Evolutionary conservation across 805 yeast species (phyloP).

Genomic region (Allodekkera sacchari): DNA sequence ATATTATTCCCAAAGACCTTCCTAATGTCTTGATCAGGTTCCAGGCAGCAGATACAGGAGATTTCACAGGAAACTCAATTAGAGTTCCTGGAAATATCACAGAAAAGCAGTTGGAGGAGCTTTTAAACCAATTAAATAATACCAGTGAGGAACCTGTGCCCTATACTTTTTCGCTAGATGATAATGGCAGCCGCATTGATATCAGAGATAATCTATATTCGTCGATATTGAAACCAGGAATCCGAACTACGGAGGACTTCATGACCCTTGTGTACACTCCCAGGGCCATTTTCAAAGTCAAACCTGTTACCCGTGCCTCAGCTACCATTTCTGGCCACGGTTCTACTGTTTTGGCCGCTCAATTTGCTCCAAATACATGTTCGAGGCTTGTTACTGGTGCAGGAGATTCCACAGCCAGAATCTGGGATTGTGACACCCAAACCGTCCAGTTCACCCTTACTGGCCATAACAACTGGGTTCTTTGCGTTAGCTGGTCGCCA

Average conservation of each 20-base stretch:
- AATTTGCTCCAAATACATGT: slow-evolving; percentile 86
- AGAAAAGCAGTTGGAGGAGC: slow-evolving; percentile 79
- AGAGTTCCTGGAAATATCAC: slow-evolving; percentile 88
- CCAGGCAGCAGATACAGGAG: slow-evolving; percentile 92
- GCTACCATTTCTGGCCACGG: slow-evolving; percentile 96
- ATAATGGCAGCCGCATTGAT: slow-evolving; percentile 51
- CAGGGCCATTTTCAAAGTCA: slow-evolving; percentile 88
- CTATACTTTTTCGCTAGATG: slow-evolving; percentile 67
- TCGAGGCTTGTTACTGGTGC: slow-evolving; percentile 89
- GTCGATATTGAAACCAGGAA: slow-evolving; percentile 78
- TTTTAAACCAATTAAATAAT: slow-evolving; percentile 71
- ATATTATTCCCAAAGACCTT: slow-evolving; percentile 63
- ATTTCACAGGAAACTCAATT: slow-evolving; percentile 69
- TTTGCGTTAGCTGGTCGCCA: slow-evolving; percentile 88
- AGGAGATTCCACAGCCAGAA: slow-evolving; percentile 91
- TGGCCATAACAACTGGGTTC: slow-evolving; percentile 92
- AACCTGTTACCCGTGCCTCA: slow-evolving; percentile 81
- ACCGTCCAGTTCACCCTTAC: slow-evolving; percentile 74
- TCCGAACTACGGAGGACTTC: slow-evolving; percentile 86
- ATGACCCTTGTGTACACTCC: slow-evolving; percentile 89
- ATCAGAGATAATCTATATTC: slow-evolving; percentile 69
- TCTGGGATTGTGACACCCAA: slow-evolving; percentile 95
- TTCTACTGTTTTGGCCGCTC: slow-evolving; percentile 82
- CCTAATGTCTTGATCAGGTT: slow-evolving; percentile 85
- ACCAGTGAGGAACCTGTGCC: slow-evolving; percentile 80